Conservation (phyloP, 2,329 filamentous ascomycete species). For the Phialophora chinensis region DNA sequence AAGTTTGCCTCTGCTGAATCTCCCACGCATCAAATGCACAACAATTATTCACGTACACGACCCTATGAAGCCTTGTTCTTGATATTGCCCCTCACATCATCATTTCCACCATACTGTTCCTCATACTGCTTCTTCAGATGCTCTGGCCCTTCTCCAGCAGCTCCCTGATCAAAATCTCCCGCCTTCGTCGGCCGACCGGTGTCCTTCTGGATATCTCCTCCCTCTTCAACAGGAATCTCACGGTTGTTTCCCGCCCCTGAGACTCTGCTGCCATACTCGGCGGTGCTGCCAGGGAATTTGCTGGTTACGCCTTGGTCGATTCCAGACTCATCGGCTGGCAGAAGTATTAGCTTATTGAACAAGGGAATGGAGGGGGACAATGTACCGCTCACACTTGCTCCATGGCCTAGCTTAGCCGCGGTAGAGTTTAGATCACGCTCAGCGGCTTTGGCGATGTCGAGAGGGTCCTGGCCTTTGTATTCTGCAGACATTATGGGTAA, state of each 20-base stretch:
- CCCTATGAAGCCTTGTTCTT: slow-evolving; percentile 17
- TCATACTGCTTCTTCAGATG: slow-evolving; percentile 27
- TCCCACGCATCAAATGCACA: background rate
- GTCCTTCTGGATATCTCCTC: slow-evolving; percentile 43
- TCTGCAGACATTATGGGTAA: slow-evolving; percentile 29
- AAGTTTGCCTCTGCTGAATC: background rate
- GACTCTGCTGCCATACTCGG: slow-evolving; percentile 47
- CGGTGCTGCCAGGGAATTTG: slow-evolving; percentile 47
- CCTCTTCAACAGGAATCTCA: slow-evolving; percentile 51
- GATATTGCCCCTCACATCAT: slow-evolving; percentile 35
- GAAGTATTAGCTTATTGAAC: background rate
- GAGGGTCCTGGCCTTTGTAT: slow-evolving; percentile 36
- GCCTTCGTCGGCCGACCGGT: slow-evolving; percentile 45
- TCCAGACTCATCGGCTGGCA: slow-evolving; percentile 45
- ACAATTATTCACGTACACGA: background rate
- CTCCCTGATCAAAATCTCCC: slow-evolving; percentile 44
- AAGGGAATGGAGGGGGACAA: slow-evolving; percentile 3
- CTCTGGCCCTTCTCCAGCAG: slow-evolving; percentile 38
- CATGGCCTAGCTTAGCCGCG: slow-evolving; percentile 45
- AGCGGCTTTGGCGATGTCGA: slow-evolving; percentile 43
- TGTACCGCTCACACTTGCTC: slow-evolving; percentile 50
- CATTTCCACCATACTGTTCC: slow-evolving; percentile 30
- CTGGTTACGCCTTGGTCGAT: slow-evolving; percentile 49
- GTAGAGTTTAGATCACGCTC: slow-evolving; percentile 51
- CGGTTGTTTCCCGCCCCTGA: slow-evolving; percentile 48